Conservation (phyloP, 1,139 yeast species). For the Geotrichum fermentans region DNA sequence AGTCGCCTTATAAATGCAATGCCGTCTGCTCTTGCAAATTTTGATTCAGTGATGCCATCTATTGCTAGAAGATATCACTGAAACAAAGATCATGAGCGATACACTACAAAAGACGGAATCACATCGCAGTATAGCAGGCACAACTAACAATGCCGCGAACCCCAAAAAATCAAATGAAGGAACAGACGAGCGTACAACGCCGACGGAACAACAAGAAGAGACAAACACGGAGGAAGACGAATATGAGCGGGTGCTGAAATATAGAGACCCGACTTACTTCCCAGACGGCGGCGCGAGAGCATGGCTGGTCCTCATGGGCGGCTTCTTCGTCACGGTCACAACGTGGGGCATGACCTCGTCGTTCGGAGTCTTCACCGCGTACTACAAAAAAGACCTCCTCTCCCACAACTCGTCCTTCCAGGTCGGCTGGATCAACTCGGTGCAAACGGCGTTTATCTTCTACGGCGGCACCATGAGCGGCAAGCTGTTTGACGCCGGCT, state of each 20-base stretch:
- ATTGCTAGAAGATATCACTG: neutral
- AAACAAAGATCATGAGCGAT: neutral
- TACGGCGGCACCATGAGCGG: constrained; percentile 50
- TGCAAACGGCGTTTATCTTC: constrained; percentile 38
- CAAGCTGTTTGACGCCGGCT: constrained; percentile 39
- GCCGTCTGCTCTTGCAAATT: too few species aligned
- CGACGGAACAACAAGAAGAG: neutral
- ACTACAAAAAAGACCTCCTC: constrained; percentile 47
- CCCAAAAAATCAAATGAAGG: too few species aligned
- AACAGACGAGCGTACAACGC: too few species aligned
- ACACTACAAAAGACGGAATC: too few species aligned
- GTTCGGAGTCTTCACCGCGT: constrained; percentile 59
- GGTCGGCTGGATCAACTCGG: constrained; percentile 30
- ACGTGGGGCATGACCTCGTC: constrained; percentile 58
- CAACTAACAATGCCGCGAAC: too few species aligned
- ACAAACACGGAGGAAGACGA: too few species aligned
- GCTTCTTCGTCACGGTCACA: constrained; percentile 47
- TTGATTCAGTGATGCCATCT: too few species aligned
- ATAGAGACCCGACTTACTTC: constrained; percentile 11
- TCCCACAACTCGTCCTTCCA: constrained; percentile 35
- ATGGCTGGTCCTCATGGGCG: constrained; percentile 34
- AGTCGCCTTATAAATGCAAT: too few species aligned
- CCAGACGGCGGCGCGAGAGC: constrained; percentile 35
- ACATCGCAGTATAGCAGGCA: too few species aligned
- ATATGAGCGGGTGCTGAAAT: too few species aligned